Percentiles rank a stretch among this genome's conserved stretches.
phyloP scores from a whole-genome alignment of 2,329 filamentous ascomycete species.

The Aspergillus cejpii region DNA sequence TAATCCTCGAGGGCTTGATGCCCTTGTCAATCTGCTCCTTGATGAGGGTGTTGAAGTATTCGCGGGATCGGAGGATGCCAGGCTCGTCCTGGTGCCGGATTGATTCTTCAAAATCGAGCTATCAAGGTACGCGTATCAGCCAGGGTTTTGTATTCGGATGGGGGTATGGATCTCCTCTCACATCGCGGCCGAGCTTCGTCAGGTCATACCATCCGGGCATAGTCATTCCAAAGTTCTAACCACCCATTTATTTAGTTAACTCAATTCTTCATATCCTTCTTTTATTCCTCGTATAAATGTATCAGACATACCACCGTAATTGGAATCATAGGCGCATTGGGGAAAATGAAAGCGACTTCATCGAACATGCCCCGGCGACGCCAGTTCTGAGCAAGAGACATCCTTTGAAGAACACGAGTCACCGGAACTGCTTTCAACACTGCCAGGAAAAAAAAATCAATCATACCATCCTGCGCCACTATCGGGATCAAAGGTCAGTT shows the following conservation, averaged over 20 bases:
- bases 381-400: constrained; percentile 80
- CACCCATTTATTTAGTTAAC: neutral
- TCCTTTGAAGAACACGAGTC: constrained; percentile 38
- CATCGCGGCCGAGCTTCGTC: constrained; percentile 39
- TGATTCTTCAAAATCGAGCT: constrained; percentile 40
- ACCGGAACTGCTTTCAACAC: neutral
- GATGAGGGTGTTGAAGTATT: constrained; percentile 73
- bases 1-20: constrained; percentile 73
- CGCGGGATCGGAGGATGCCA: constrained; percentile 66
- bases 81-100: constrained; percentile 47
- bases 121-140: neutral
- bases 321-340: constrained; percentile 78
- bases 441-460: neutral
- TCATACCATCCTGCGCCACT: constrained; percentile 47
- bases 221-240: constrained; percentile 63
- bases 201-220: constrained; percentile 66
- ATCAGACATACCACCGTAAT: constrained; percentile 64
- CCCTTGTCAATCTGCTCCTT: constrained; percentile 72
- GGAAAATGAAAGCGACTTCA: constrained; percentile 89
- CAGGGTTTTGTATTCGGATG: neutral
- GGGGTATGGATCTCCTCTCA: constrained; percentile 19
- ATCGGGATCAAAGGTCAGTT: constrained; percentile 7
- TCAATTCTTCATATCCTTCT: neutral
- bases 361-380: constrained; percentile 70
- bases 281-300: neutral